Base-by-base conservation (phyloP, 305 asterid genomes). In the Lippia alba region DNA sequence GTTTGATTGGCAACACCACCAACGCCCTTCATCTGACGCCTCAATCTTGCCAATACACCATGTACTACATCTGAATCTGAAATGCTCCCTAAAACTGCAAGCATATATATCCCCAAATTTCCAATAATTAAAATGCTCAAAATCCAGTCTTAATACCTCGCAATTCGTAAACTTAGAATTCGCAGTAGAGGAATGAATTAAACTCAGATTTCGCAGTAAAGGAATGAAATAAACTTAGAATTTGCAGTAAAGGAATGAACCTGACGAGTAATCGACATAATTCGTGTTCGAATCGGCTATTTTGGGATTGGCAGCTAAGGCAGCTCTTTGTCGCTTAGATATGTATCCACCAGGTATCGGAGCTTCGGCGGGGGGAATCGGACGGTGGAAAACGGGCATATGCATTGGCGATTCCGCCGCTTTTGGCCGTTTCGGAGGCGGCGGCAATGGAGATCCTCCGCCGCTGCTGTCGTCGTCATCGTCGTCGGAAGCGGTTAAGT, bases 291-390 rank as follows among this genome's bases (percentile, higher is more conserved):
- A 69, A 50, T 61, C 71, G 18, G 67, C 40, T 56, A 7, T 73
- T 58, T 15, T 64, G 20, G 82, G 30, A 44, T 73, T 51, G 5
- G 84, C 74, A 61, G 85, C 82, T 66, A 78, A 62, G 32, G 82
- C 83, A 12, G 88, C 89, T 73, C 91, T 78, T 73, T 94, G 98
- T 78, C 96, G 81, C 80, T 92, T 90, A 6, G 99, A 92, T 66
- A 94, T 51, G 85, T 90, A 90, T 66, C 96, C 78, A 55, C 98
- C 99, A 11, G 94, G 89, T 67, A 88, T 36, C 4, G 85, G 91
- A 68, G 84, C 67, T 76, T 84, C 86, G 36, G 70, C 45, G 18
- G 79, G 78, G 53, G 39, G 66, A 74, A 30, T 66, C 30, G 79
- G 55, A 16, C 50, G 67, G 56, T 33, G 79, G 61, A 33, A 48